Base-by-base conservation (phyloP, 192 early-diverging fungal species). In the Phlyctochytrium bullatum region DNA sequence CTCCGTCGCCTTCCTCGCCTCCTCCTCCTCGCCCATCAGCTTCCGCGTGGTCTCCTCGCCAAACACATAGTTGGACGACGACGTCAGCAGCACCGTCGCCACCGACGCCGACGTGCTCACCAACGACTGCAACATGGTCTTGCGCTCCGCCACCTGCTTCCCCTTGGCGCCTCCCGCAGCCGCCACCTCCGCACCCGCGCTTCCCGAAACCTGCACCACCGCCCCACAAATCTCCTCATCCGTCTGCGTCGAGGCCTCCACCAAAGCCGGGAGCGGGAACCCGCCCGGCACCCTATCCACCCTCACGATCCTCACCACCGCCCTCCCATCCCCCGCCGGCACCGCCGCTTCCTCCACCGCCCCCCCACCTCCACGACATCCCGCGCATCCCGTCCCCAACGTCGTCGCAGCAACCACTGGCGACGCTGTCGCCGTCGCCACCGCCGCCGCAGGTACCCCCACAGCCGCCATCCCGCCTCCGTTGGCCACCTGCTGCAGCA, bases 11-110 rank as follows among this genome's bases (percentile, higher is more conserved):
- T 35, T 29, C 35, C 56, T 12, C 17, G 59, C 23, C 52, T 63
- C 68, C 20, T 53, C 52, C 20, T 75, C 68, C 24, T 56, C 40
- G 24, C 66, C 72, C 66, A 75, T 52, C 12, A 75, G 34, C 24
- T 65, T 68, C 27, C 64, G 50, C 0, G 73, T 72, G 2, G 64
- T 75, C 62, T 75, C 63, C 59, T 72, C 63, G 27, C 73, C 73
- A 25, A 75, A 57, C 33, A 72, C 65, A 36, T 68, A 71, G 1
- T 65, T 72, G 50, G 63, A 52, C 2, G 63, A 66, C 3, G 68
- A 53, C 29, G 73, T 67, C 31, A 73, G 62, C 1, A 75, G 58
- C 2, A 47, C 31, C 24, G 58, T 53, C 14, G 65, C 73, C 31
- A 75, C 63, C 27, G 25, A 56, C 12, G 72, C 52, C 2, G 66